Percentiles rank a stretch among this genome's conserved stretches.
These are phyloP conservation scores for Geotrichum australiense DNA, from an alignment of 1,139 yeast genomes.

Conservation along the genomic window DNA sequence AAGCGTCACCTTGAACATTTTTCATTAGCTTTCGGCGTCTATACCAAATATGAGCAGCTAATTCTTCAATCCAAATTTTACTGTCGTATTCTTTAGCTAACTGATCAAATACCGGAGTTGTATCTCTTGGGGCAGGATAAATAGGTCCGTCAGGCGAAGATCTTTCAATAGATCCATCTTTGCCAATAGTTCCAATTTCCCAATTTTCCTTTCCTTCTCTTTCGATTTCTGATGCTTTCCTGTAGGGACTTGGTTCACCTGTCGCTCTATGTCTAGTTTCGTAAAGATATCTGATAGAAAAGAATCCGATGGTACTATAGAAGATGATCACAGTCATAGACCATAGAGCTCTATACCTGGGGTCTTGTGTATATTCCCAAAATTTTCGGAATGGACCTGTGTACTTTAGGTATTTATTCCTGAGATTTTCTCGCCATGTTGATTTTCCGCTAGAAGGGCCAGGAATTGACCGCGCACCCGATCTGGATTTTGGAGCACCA, in stretches of 20 bases:
- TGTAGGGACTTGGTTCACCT: constrained; percentile 33
- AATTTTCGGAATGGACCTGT: too few relatives aligned
- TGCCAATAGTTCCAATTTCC: constrained; percentile 15
- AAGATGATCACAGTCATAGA: too few relatives aligned
- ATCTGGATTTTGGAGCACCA: too few relatives aligned
- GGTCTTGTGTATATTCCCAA: too few relatives aligned
- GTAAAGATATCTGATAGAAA: constrained; percentile 31
- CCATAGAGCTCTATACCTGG: too few relatives aligned
- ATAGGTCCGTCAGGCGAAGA: constrained; percentile 3
- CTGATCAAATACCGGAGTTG: constrained; percentile 72
- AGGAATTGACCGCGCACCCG: too few relatives aligned
- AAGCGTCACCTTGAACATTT: constrained; percentile 75
- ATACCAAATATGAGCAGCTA: constrained; percentile 70
- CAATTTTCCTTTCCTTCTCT: constrained; percentile 18
- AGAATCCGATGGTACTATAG: too few relatives aligned
- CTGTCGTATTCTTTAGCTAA: constrained; percentile 78
- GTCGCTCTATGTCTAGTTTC: constrained; percentile 35
- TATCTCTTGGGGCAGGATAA: constrained; percentile 60
- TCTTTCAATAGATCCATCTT: constrained; percentile 7
- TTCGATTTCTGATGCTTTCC: constrained; percentile 22
- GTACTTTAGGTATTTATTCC: too few relatives aligned
- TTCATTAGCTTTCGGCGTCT: constrained; percentile 80
- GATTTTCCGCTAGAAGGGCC: too few relatives aligned
- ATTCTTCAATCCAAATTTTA: constrained; percentile 81
- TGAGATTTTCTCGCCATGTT: too few relatives aligned